These are phyloP conservation scores for Hysterangium stoloniferum DNA, from an alignment of 768 basidiomycete genomes.

Conservation along the genomic window DNA sequence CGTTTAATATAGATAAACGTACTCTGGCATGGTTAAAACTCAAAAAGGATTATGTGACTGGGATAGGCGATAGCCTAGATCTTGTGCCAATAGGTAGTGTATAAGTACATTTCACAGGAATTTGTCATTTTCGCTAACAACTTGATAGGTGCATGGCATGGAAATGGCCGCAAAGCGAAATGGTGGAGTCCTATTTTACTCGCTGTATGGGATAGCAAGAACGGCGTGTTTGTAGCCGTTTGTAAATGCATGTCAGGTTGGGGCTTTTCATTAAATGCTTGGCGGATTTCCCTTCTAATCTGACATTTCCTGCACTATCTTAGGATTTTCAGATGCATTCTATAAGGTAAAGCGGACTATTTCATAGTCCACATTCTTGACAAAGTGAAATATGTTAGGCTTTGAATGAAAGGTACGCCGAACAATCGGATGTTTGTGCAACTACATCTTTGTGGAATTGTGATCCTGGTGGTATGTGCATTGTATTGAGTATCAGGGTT, in stretches of 20 bases:
- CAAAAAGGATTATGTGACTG: constrained; percentile 86
- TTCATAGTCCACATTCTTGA: background rate
- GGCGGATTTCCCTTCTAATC: constrained; percentile 1
- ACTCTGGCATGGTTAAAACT: constrained; percentile 86
- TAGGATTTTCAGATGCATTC: constrained; percentile 79
- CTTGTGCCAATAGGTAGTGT: constrained; percentile 53
- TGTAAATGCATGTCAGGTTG: constrained; percentile 88
- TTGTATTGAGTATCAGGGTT: background rate
- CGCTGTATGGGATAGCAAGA: constrained; percentile 60
- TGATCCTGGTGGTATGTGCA: constrained; percentile 50
- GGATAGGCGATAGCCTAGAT: constrained; percentile 69
- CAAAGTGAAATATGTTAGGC: background rate
- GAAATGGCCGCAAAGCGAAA: constrained; percentile 77
- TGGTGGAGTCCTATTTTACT: constrained; percentile 93
- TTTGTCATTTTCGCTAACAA: constrained; percentile 29
- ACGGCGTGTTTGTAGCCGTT: constrained; percentile 60
- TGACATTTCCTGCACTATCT: background rate
- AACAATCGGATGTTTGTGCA: constrained; percentile 48
- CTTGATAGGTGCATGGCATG: constrained; percentile 70
- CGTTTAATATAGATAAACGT: constrained; percentile 55
- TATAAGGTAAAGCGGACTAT: constrained; percentile 53
- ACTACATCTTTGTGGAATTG: constrained; percentile 47
- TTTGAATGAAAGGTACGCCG: constrained; percentile 59
- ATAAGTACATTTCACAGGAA: constrained; percentile 12
- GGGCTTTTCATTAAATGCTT: constrained; percentile 15